A percentile compares a stretch with the other conserved stretches of the same genome.
phyloP scores from a whole-genome alignment of 1,284 basidiomycete genomes.

The Farysia itapuensis region DNA sequence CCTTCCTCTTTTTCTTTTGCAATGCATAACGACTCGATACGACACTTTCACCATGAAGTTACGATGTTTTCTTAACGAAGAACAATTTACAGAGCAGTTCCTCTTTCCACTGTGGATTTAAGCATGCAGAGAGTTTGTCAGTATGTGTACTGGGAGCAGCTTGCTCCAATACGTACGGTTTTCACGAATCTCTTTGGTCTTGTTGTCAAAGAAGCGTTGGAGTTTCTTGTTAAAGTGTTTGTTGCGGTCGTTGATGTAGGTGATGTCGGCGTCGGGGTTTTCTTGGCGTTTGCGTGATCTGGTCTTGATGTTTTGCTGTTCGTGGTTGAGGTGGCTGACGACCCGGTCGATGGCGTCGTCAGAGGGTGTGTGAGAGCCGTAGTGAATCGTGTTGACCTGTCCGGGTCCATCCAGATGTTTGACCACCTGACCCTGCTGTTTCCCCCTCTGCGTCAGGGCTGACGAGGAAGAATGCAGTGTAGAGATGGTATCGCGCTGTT shows the following conservation, averaged over 20 bases:
- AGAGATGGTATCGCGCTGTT: slow-evolving; percentile 72
- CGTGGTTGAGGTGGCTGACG: slow-evolving; percentile 85
- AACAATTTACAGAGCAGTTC: slow-evolving; percentile 31
- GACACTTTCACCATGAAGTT: too few relatives aligned
- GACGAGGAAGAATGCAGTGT: background rate
- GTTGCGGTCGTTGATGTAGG: slow-evolving; percentile 98
- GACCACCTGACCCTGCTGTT: background rate
- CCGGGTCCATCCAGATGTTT: background rate
- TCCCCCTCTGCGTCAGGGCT: background rate
- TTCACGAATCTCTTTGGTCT: slow-evolving; percentile 73
- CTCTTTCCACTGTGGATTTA: slow-evolving; percentile 24
- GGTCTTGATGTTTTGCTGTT: slow-evolving; percentile 65
- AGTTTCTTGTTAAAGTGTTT: slow-evolving; percentile 99
- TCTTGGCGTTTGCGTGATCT: slow-evolving; percentile 83
- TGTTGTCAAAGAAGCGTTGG: slow-evolving; percentile 94
- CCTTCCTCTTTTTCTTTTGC: background rate
- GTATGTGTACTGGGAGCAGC: background rate
- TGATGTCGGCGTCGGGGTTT: slow-evolving; percentile 91
- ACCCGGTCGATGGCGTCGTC: slow-evolving; percentile 94
- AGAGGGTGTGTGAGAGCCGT: slow-evolving; percentile 88
- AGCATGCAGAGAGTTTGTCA: too few relatives aligned
- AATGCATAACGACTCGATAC: too few relatives aligned
- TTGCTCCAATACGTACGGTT: slow-evolving; percentile 34
- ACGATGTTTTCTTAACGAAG: too few relatives aligned
- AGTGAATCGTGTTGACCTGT: slow-evolving; percentile 58